These are phyloP conservation scores for Fraxinus nigra DNA, from an alignment of 305 asterid genomes.

Conservation along the genomic window DNA sequence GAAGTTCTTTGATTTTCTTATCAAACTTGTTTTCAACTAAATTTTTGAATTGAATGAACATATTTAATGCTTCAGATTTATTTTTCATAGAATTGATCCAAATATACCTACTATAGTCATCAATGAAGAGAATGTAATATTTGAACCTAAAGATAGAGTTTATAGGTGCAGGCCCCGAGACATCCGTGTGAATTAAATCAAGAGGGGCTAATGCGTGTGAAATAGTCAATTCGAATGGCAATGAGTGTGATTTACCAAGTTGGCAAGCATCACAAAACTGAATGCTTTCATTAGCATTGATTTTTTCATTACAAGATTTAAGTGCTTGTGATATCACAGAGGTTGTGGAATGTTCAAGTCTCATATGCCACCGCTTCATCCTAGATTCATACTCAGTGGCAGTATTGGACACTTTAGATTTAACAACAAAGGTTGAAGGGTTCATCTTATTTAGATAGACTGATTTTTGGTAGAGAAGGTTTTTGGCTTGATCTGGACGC, in stretches of 20 bases:
- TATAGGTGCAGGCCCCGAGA: not conserved
- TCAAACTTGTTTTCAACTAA: not conserved
- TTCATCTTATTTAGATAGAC: not conserved
- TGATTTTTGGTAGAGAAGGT: not conserved
- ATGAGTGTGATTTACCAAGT: not conserved
- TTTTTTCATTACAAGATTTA: not conserved
- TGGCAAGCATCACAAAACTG: not conserved
- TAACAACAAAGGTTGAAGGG: too few relatives aligned
- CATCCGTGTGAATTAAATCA: not conserved
- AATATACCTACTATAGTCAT: not conserved
- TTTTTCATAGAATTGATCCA: not conserved
- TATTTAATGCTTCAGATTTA: not conserved
- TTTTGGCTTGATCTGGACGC: not conserved
- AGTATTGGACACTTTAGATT: not conserved
- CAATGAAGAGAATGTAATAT: not conserved
- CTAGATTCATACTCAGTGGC: not conserved
- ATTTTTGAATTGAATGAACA: too few relatives aligned
- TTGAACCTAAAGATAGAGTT: not conserved
- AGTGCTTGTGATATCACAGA: not conserved
- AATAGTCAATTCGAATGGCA: not conserved
- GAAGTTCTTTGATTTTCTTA: not conserved
- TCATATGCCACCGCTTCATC: not conserved
- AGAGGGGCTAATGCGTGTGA: not conserved
- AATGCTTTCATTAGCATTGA: not conserved
- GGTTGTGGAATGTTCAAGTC: not conserved